A percentile compares a stretch with the other conserved stretches of the same genome.
Evolutionary conservation across 495 filamentous ascomycete genomes (phyloP).

Genomic region (Trichocladium antarcticum): DNA sequence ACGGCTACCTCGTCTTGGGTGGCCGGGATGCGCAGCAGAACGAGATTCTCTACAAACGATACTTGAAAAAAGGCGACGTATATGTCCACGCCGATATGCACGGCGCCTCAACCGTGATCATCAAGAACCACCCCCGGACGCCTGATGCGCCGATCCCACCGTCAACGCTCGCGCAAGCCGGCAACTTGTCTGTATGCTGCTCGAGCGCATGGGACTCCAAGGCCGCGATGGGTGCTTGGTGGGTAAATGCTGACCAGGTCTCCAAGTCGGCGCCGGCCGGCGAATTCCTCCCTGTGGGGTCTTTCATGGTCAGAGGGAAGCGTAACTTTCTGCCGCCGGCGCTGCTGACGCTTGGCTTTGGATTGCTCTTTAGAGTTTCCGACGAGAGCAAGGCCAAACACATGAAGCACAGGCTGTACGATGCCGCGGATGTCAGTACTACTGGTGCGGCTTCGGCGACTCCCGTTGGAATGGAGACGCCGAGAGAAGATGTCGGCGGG

Average conservation of each 20-base stretch:
- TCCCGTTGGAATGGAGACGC: conserved; percentile 19
- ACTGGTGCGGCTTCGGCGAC: conserved; percentile 5
- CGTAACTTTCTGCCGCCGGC: conserved; percentile 88
- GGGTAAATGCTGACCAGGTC: conserved; percentile 79
- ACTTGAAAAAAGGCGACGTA: conserved; percentile 78
- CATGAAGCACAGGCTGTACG: conserved; percentile 57
- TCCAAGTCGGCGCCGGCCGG: conserved; percentile 68
- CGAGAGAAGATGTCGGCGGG: conserved; percentile 17
- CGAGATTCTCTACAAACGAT: conserved; percentile 75
- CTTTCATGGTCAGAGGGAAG: conserved; percentile 67
- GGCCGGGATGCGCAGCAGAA: conserved; percentile 84
- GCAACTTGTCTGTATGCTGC: conserved; percentile 67
- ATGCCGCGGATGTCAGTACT: conserved; percentile 17
- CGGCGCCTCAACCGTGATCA: conserved; percentile 68
- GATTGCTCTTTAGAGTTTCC: conserved; percentile 75
- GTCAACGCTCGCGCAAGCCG: conserved; percentile 82
- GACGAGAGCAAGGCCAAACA: conserved; percentile 77
- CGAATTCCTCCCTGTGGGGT: conserved; percentile 65
- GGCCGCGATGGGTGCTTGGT: conserved; percentile 88
- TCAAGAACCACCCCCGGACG: conserved; percentile 69
- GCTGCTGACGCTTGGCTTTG: conserved; percentile 77
- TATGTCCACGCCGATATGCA: conserved; percentile 86
- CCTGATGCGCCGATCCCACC: conserved; percentile 80
- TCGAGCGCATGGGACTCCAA: conserved; percentile 93
- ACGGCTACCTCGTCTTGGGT: conserved; percentile 83